A percentile compares a stretch with the other conserved stretches of the same genome.
phyloP scores from a whole-genome alignment of 2,329 filamentous ascomycete genomes.

The Niveomyces coronatus region DNA sequence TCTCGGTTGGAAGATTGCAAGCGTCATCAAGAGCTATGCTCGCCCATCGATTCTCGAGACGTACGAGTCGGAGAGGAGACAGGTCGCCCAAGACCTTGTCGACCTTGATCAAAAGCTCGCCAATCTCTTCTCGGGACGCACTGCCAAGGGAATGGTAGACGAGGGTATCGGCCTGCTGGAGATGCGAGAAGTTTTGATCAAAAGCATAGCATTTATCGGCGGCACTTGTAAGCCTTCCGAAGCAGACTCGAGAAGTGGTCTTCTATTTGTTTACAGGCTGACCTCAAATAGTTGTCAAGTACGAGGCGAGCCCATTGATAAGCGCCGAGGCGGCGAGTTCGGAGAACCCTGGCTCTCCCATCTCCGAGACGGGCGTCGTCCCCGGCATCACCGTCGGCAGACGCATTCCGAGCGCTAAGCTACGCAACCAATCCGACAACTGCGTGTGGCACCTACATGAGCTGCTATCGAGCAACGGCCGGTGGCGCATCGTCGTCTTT shows the following conservation, averaged over 20 bases:
- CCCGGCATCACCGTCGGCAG: constrained; percentile 37
- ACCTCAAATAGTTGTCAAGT: too few relatives aligned
- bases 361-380: constrained; percentile 20
- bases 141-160: constrained; percentile 48
- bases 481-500: constrained; percentile 51
- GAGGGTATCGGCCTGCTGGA: constrained; percentile 51
- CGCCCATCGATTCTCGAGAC: constrained; percentile 34
- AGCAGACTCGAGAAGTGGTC: too few relatives aligned
- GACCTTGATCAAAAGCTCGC: constrained; percentile 50
- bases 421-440: constrained; percentile 46
- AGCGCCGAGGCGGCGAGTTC: too few relatives aligned
- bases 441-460: constrained; percentile 51
- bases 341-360: too few relatives aligned
- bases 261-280: too few relatives aligned
- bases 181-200: constrained; percentile 51
- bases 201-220: constrained; percentile 49
- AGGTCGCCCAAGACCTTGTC: constrained; percentile 56
- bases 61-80: constrained; percentile 42
- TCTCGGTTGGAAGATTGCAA: constrained; percentile 46
- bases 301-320: too few relatives aligned
- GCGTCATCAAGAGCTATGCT: constrained; percentile 33
- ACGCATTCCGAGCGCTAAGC: constrained; percentile 48
- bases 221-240: too few relatives aligned
- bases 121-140: constrained; percentile 45
- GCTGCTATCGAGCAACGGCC: constrained; percentile 43